Evolutionary conservation across 192 early-diverging fungal genomes (phyloP), one percentile per base, ranked within the genome.

Genomic region (Coemansia sp.): DNA sequence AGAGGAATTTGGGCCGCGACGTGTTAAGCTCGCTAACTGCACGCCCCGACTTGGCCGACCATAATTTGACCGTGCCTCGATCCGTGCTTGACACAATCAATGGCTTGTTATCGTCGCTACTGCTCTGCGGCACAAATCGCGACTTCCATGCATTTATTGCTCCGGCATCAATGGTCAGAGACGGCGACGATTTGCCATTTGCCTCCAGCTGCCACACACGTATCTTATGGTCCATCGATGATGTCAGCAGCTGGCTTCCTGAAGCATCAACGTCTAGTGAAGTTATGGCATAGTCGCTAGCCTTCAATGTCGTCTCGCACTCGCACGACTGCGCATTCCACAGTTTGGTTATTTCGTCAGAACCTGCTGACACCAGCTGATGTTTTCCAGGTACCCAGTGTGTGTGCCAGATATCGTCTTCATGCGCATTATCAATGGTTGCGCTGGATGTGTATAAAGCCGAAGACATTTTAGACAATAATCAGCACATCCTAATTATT

Each of bases 181-280:
- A 26, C 10, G 72, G 72, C 23, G 39, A 46, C 15, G 43, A 21
- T 11, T 21, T 50, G 15, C 15, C 26, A 23, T 50, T 51, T 13
- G 19, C 12, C 10, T 35, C 21, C 12, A 78, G 55, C 45, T 67
- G 43, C 75, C 75, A 78, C 43, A 78, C 43, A 1, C 69, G 69
- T 46, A 78, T 44, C 30, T 59, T 70, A 57, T 67, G 65, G 65
- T 78, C 75, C 75, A 78, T 78, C 6, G 68, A 72, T 20, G 75
- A 63, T n/a, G 75, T 71, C 56, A 78, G 53, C 14, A 50, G 53
- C 21, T 59, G 64, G 10, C 59, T 64, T 1, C 75, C 75, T 26
- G 67, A 64, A 9, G 56, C 48, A 56, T 72, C 61, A 11, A 71
- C 48, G 15, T 78, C 75, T 0, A 78, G 61, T 13, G 75, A 78